Percentiles rank a stretch among this genome's conserved stretches.
phyloP scores from a whole-genome alignment of 2,329 filamentous ascomycete genomes.

The Didymella pinodella region DNA sequence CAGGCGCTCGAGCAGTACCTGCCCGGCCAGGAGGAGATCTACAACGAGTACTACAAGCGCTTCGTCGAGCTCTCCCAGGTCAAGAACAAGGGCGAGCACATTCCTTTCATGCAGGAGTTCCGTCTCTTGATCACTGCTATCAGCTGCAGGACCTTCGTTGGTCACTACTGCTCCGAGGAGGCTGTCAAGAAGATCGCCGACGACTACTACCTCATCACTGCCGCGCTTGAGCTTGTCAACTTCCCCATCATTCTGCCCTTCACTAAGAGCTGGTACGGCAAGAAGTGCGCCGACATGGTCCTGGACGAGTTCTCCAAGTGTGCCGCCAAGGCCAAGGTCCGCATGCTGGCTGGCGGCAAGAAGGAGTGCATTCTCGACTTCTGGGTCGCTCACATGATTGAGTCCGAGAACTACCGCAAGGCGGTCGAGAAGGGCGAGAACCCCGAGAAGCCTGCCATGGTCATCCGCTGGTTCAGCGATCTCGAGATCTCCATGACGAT shows the following conservation, averaged over 20 bases:
- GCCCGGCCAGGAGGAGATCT: constrained; percentile 90
- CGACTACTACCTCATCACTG: constrained; percentile 97
- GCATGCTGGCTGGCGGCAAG: constrained; percentile 87
- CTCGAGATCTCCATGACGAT: constrained; percentile 91
- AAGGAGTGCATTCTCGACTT: constrained; percentile 93
- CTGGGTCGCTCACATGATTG: constrained; percentile 83
- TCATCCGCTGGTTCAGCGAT: constrained; percentile 87
- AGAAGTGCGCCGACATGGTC: constrained; percentile 93
- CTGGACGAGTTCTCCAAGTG: constrained; percentile 89
- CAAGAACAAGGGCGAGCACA: constrained; percentile 73
- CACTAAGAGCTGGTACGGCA: constrained; percentile 96
- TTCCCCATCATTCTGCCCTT: constrained; percentile 85
- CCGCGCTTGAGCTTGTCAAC: constrained; percentile 95
- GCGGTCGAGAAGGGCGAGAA: constrained; percentile 75
- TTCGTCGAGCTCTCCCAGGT: constrained; percentile 77
- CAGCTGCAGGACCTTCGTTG: constrained; percentile 95
- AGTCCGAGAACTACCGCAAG: constrained; percentile 82
- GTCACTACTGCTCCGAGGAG: constrained; percentile 91
- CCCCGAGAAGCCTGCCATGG: constrained; percentile 75
- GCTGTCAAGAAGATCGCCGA: constrained; percentile 92
- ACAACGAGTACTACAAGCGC: constrained; percentile 82
- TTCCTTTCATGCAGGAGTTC: constrained; percentile 90
- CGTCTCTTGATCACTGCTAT: constrained; percentile 95
- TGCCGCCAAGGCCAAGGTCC: constrained; percentile 89
- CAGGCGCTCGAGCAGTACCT: constrained; percentile 87